Percentiles rank a stretch among this genome's conserved stretches.
Conservation (phyloP, 2,329 filamentous ascomycete species). For the Microcyclosporella mali region DNA sequence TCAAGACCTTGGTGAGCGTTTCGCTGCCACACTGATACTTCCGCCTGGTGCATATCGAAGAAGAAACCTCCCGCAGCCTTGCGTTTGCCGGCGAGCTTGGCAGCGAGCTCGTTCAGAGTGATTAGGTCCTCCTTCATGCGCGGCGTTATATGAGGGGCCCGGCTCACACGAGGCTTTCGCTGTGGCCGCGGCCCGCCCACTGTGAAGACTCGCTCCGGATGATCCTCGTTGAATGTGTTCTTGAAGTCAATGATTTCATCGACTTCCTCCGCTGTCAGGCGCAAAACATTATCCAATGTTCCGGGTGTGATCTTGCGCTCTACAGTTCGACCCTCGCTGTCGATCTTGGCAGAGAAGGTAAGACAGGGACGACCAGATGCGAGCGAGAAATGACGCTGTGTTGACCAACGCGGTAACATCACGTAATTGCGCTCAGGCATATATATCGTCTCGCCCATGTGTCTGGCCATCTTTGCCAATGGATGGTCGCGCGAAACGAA, state of each 20-base stretch:
- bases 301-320: conserved; percentile 51
- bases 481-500: conserved; percentile 55
- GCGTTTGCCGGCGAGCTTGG: conserved; percentile 29
- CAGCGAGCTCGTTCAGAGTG: conserved; percentile 33
- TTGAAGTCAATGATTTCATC: conserved; percentile 13
- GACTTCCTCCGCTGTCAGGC: conserved; percentile 43
- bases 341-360: conserved; percentile 55
- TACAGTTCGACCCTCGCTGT: conserved; percentile 46
- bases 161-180: conserved; percentile 3
- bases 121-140: conserved; percentile 29
- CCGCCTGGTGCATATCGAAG: conserved; percentile 25
- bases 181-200: conserved; percentile 32
- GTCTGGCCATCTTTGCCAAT: conserved; percentile 56
- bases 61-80: conserved; percentile 35
- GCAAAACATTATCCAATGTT: conserved; percentile 49
- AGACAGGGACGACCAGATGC: conserved; percentile 49
- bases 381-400: conserved; percentile 50
- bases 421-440: conserved; percentile 52
- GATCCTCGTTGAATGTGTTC: not conserved
- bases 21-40: conserved; percentile 34
- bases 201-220: conserved; percentile 19
- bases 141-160: conserved; percentile 22
- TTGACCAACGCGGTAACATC: conserved; percentile 50
- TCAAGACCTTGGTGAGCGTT: conserved; percentile 29
- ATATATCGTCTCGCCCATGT: conserved; percentile 51